Conservation (phyloP, 352 stramenopile genomes). For the Phytophthora palmivora region DNA sequence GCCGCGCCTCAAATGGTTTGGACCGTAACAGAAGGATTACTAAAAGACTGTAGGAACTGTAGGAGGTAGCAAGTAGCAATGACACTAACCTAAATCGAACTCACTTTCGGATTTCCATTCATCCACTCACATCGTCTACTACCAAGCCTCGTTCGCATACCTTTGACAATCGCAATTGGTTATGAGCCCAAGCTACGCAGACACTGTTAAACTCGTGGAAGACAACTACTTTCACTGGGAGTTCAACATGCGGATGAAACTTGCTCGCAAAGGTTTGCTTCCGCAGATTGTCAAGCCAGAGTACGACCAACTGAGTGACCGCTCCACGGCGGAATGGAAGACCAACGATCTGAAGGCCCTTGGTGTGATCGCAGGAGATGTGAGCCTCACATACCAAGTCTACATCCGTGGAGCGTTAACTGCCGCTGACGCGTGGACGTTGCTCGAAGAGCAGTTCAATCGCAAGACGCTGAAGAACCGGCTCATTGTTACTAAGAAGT, state of each 20-base stretch:
- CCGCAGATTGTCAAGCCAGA: constrained; percentile 12
- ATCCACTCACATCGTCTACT: neutral
- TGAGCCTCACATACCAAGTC: constrained; percentile 13
- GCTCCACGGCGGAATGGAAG: constrained; percentile 7
- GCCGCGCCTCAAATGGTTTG: no score
- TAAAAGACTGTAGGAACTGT: no score
- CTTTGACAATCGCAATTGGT: constrained; percentile 5
- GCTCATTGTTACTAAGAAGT: neutral
- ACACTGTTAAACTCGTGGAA: constrained; percentile 13
- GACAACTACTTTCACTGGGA: constrained; percentile 12
- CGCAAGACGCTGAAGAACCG: constrained; percentile 29
- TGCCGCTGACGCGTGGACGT: constrained; percentile 10
- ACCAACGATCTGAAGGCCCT: neutral
- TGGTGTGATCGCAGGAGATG: constrained; percentile 18
- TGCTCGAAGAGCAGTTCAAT: constrained; percentile 25
- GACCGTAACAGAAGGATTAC: no score
- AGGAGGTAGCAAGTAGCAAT: no score
- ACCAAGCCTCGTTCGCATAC: neutral
- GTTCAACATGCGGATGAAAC: constrained; percentile 16
- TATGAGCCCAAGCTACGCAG: constrained; percentile 22
- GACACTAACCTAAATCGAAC: neutral
- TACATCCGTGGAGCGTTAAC: constrained; percentile 12
- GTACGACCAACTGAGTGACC: neutral
- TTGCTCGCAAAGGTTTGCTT: constrained; percentile 2
- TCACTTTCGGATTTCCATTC: constrained; percentile 6